These are phyloP conservation scores for Hamamelis virginiana DNA, from an alignment of 164 flowering plant genomes.

Conservation along the genomic window DNA sequence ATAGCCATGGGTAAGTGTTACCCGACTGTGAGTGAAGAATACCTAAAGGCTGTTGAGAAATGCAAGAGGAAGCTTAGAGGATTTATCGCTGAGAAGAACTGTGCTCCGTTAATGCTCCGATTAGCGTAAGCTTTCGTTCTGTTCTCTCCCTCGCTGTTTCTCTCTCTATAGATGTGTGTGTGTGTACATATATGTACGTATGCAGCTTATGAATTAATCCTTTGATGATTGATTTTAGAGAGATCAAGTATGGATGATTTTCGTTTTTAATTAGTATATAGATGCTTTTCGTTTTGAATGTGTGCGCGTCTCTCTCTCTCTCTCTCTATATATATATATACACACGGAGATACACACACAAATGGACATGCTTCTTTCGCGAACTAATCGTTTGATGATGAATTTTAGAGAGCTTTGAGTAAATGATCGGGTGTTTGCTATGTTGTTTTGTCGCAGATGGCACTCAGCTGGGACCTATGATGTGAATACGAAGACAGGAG, in stretches of 20 bases:
- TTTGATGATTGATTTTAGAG: background rate
- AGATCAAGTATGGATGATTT: background rate
- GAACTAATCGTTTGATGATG: too few relatives aligned
- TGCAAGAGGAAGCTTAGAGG: constrained; percentile 55
- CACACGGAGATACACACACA: too few relatives aligned
- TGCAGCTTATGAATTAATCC: too few relatives aligned
- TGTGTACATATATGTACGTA: too few relatives aligned
- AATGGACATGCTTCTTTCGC: too few relatives aligned
- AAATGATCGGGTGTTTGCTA: background rate
- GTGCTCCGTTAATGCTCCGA: constrained; percentile 51
- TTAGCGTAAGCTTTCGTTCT: constrained; percentile 30
- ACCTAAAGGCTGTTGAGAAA: constrained; percentile 43
- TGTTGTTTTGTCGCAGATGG: constrained; percentile 52
- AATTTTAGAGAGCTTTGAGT: background rate
- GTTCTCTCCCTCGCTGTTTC: background rate
- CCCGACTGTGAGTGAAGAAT: constrained; percentile 49
- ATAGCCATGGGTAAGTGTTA: constrained; percentile 38
- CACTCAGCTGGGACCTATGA: constrained; percentile 93
- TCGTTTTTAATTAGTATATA: too few relatives aligned
- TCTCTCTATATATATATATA: too few relatives aligned
- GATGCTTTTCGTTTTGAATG: too few relatives aligned
- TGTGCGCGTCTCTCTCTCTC: too few relatives aligned
- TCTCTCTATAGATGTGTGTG: background rate
- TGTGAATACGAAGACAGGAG: constrained; percentile 75
- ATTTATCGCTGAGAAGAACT: constrained; percentile 48